A percentile compares a stretch with the other conserved stretches of the same genome.
Evolutionary conservation across 116 monocot species (phyloP).

Genomic region (Cymodocea nodosa): DNA sequence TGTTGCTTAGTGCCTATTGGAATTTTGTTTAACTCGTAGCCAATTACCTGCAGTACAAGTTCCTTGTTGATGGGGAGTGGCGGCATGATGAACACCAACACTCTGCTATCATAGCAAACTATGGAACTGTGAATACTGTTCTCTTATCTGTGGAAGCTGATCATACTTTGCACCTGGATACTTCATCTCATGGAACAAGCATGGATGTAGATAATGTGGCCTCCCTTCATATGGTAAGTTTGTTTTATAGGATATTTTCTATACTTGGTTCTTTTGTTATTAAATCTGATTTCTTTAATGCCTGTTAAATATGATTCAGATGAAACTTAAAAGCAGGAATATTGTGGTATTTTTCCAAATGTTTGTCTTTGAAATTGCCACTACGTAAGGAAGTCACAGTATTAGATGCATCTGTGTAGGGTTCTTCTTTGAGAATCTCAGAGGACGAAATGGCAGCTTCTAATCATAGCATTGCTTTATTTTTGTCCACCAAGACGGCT

Average conservation of each 20-base stretch:
- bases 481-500: conserved; percentile 44
- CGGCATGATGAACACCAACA: conserved; percentile 62
- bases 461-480: conserved; percentile 45
- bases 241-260: neutral
- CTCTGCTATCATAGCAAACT: conserved; percentile 27
- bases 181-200: conserved; percentile 25
- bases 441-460: conserved; percentile 45
- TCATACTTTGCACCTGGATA: conserved; percentile 17
- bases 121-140: conserved; percentile 67
- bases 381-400: conserved; percentile 15
- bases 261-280: conserved; percentile 1
- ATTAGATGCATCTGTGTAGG: conserved; percentile 21
- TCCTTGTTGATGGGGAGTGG: conserved; percentile 73
- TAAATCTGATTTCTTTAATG: conserved; percentile 1
- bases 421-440: conserved; percentile 20
- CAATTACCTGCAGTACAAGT: conserved; percentile 50
- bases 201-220: conserved; percentile 63
- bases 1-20: neutral
- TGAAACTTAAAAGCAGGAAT: no score
- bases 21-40: neutral
- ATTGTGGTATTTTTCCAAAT: no score
- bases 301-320: no score
- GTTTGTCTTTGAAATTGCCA: no score
- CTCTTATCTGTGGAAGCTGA: conserved; percentile 28
- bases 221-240: conserved; percentile 40